These are phyloP conservation scores for Neurospora sp. DNA, from an alignment of 495 filamentous ascomycete genomes.

Conservation along the genomic window DNA sequence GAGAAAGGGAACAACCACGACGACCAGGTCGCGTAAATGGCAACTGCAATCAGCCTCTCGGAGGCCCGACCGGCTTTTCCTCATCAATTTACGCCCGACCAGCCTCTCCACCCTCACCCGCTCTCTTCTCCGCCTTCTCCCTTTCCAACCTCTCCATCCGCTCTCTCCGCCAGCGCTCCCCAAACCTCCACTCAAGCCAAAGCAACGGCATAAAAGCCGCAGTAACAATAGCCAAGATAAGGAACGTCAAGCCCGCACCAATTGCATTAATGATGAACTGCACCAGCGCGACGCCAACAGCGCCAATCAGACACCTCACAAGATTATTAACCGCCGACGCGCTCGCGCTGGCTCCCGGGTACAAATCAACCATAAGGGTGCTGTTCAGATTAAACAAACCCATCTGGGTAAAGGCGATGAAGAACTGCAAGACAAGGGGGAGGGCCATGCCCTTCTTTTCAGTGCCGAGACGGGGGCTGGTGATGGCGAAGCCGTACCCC, in stretches of 20 bases:
- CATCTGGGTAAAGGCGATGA: constrained; percentile 36
- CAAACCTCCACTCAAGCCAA: constrained; percentile 18
- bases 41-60: neutral
- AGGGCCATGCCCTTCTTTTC: constrained; percentile 23
- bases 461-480: constrained; percentile 27
- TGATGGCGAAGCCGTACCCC: constrained; percentile 43
- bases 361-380: constrained; percentile 52
- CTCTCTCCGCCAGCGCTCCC: constrained; percentile 19
- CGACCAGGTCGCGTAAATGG: neutral
- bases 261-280: constrained; percentile 48
- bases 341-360: constrained; percentile 44
- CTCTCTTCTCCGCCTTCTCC: constrained; percentile 1
- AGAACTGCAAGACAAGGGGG: constrained; percentile 37
- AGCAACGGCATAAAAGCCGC: constrained; percentile 36
- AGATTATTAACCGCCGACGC: constrained; percentile 59
- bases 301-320: constrained; percentile 50
- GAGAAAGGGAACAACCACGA: neutral
- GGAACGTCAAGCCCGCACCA: constrained; percentile 53
- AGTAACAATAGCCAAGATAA: constrained; percentile 43
- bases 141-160: constrained; percentile 9
- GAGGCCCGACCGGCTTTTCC: neutral
- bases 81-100: neutral
- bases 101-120: neutral
- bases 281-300: constrained; percentile 50
- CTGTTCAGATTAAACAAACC: constrained; percentile 30